Evolutionary conservation across 1,284 basidiomycete species (phyloP), one percentile per base, ranked within the genome.

Genomic region (Omphalotus olearius): DNA sequence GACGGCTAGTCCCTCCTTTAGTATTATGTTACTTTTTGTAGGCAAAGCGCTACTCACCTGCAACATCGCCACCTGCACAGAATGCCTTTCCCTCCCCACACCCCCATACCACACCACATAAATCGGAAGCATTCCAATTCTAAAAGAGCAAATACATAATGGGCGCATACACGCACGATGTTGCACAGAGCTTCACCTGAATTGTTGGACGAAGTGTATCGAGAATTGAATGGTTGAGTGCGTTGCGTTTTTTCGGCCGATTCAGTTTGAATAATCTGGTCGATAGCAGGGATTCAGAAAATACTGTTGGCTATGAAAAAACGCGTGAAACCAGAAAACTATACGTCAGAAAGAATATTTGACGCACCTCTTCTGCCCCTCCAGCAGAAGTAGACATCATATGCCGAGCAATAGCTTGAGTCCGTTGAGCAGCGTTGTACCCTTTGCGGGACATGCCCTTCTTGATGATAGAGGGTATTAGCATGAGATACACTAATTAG

Each of bases 51-150:
- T 41, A 76, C 84, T 63, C 64, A 92, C 92, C 73, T 57, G 83
- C 83, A 50, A 99, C 91, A 67, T 99, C 97, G 50, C 96, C 96
- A 18, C 96, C 97, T 4, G 93, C 89, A 66, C 95, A 99, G 64
- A 98, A 98, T 10, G 89, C 92, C 54, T 85, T 76, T 10, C 90
- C 91, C 25, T 75, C 73, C 17, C 93, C 91, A 39, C 79, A 80
- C 20, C 89, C 90, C 48, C 95, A 80, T 56, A 98, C 81, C 25
- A 91, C 76, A 56, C 82, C 80, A 60, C 84, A 85, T 6, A 91
- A 74, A 44, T 88, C 80, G 26, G 89, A 86, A 36, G 78, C 69
- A 58, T 80, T 78, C 91, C 92, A 95, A 74, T 85, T 82, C 93
- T 95, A 63, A 11, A 43, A 23, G 23, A 37, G 35, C 53, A 49